Base-by-base conservation (phyloP, 2,329 filamentous ascomycete genomes). In the Beauveria australis region DNA sequence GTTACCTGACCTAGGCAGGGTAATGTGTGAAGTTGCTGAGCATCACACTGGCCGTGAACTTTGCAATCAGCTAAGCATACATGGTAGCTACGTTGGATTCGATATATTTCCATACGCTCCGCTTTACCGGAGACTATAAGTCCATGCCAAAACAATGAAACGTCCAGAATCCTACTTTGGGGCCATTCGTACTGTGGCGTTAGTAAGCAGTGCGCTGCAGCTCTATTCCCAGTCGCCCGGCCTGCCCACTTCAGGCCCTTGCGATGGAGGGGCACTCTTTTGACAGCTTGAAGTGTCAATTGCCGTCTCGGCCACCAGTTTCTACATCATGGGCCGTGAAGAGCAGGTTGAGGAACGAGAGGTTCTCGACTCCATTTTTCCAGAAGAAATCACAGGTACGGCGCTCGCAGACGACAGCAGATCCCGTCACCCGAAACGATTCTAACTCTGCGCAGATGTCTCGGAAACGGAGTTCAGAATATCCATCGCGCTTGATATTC, bases 291-390 rank as follows among this genome's bases (percentile, higher is more conserved):
- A 44, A 48, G 41, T 16, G 55, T 41, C 47, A 53, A 24, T 47
- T 41, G 43, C 19, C 10, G n/a, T 43, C 49, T 51, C 10, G 57
- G 26, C n/a, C 33, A 16, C 26, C 40, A 24, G 1, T 6, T 47
- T 33, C n/a, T n/a, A 22, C 52, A 63, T 30, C 40, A 87, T 88
- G 85, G 85, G 85, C 54, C 81, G 78, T 72, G 93, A 97, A 80
- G 94, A 99, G 63, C 94, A 99, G 75, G 78, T 87, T 66, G 94
- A 99, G 78, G 94, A 99, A 82, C 88, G 92, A 64, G 94, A 99
- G 75, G 93, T 99, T 68, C 91, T 99, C 72, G 91, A 96, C 71
- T 97, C 93, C 63, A 99, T 99, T 71, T 99, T 97, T 68, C 92
- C 94, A 1, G 93, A 99, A 63, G 94, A 99, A 78, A 96, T 99